Evolutionary conservation across 2,329 filamentous ascomycete genomes (phyloP).

Genomic region (Dactylellina parvicollis): DNA sequence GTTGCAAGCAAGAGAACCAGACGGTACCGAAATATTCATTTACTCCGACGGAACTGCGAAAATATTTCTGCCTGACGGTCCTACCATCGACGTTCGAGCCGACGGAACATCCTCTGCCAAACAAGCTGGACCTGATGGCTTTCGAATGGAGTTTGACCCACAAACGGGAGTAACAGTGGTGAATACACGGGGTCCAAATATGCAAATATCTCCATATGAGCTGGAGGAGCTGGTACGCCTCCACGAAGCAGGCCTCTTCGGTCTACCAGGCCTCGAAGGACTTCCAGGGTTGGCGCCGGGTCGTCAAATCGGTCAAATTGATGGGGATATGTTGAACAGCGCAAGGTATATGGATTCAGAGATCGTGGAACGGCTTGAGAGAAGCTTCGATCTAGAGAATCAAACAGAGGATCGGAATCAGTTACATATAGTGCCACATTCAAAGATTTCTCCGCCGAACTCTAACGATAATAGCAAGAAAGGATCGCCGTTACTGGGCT

Average conservation of each 20-base stretch:
- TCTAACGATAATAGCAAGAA: no score
- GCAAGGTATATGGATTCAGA: no score
- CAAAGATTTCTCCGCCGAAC: no score
- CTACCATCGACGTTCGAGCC: not conserved
- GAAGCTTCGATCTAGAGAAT: not conserved
- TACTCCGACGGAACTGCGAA: slow-evolving; percentile 15
- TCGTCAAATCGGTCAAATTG: no score
- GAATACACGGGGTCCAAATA: not conserved
- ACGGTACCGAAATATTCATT: slow-evolving; percentile 4
- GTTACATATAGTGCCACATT: no score
- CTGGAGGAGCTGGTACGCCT: not conserved
- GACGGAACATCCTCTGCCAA: slow-evolving; percentile 6
- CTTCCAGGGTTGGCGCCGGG: no score
- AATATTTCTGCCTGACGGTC: not conserved
- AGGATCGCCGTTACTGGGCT: no score
- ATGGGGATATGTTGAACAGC: no score
- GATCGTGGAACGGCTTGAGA: not conserved
- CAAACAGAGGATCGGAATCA: no score
- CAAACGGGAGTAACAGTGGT: not conserved
- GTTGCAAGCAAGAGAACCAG: not conserved
- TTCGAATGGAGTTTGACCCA: slow-evolving; percentile 5
- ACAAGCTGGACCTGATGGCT: slow-evolving; percentile 4
- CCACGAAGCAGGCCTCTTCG: not conserved
- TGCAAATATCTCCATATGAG: not conserved
- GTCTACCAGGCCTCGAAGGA: no score